These are phyloP conservation scores for Allomyces arbusculus DNA, from an alignment of 192 early-diverging fungal species.

Conservation along the genomic window DNA sequence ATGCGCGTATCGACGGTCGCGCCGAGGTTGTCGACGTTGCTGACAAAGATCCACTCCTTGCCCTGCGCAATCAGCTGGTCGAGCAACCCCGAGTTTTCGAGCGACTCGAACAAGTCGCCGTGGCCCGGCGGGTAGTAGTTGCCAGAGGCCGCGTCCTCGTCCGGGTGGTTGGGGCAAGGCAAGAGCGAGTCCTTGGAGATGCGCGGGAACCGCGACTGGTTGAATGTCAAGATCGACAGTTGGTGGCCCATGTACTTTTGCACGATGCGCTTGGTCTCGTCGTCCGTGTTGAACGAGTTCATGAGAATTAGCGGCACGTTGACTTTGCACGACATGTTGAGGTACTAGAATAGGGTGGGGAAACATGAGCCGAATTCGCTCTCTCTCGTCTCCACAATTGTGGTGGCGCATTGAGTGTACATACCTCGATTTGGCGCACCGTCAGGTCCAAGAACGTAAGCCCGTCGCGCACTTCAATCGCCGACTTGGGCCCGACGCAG, in stretches of 20 bases:
- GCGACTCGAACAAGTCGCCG: conserved; percentile 91
- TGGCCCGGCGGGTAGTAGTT: conserved; percentile 87
- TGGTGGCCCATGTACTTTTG: conserved; percentile 93
- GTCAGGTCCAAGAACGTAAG: conserved; percentile 97
- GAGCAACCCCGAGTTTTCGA: conserved; percentile 80
- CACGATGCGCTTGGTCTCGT: conserved; percentile 88
- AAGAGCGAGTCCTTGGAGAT: conserved; percentile 80
- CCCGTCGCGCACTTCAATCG: conserved; percentile 92
- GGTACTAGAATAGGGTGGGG: conserved; percentile 34
- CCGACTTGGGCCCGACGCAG: conserved; percentile 92
- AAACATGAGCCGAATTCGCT: too few relatives aligned
- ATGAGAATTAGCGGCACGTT: conserved; percentile 93
- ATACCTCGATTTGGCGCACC: conserved; percentile 92
- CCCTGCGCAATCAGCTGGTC: conserved; percentile 81
- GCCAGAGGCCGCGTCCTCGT: conserved; percentile 6
- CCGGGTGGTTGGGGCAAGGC: conserved; percentile 51
- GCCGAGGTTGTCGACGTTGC: conserved; percentile 96
- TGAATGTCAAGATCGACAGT: conserved; percentile 86
- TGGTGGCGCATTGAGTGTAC: too few relatives aligned
- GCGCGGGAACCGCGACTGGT: conserved; percentile 87
- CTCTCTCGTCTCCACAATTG: too few relatives aligned
- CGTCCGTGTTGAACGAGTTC: conserved; percentile 99
- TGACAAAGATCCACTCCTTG: conserved; percentile 96
- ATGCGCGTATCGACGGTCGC: conserved; percentile 89
- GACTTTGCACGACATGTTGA: conserved; percentile 74